Evolutionary conservation across 192 early-diverging fungal species (phyloP), one percentile per base, ranked within the genome.

Genomic region (Umbelopsis vinacea): DNA sequence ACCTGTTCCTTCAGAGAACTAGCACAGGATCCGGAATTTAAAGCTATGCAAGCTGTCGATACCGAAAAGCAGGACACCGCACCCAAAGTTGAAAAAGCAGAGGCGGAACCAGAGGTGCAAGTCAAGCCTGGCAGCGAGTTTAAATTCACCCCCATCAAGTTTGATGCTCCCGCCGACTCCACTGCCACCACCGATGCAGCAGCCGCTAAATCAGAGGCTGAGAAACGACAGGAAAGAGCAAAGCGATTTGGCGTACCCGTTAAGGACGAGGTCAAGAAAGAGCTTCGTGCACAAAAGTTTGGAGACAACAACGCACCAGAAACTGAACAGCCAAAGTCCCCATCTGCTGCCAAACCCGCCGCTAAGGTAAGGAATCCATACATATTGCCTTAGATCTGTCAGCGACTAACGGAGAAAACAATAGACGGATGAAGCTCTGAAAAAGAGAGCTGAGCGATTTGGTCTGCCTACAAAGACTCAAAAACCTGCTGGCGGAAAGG

Each of bases 221-320:
- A 82, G 47, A 52, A 35, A 33, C 68, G 70, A 7, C 38, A 72
- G 46, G 75, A 77, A 46, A 69, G 75, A 24, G 78, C 70, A 35
- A 83, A 80, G 67, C 71, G 85, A 29, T 87, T 87, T 73, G 85
- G 85, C 26, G 74, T 80, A 29, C 72, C 78, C 66, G 48, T 86
- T 23, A 78, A 74, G 19, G 86, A 89, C 38, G 67, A 81, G 12
- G 82, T 81, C 45, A 86, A 84, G 68, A 82, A 83, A 19, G 40
- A 79, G 9, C 79, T 86, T 29, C 74, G 88, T 35, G 88, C 88
- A 19, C 82, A 81, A 4, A 79, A 86, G 57, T 91, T 91, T 71
- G 87, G 87, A 21, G 71, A 74, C 12, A 72, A 74, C 6, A 72
- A 37, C 66, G 22, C 68, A 55, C 63, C 67, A 54, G 22, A 29